These are phyloP conservation scores for Botrytis fabae DNA, from an alignment of 2,329 filamentous ascomycete genomes.

Conservation along the genomic window DNA sequence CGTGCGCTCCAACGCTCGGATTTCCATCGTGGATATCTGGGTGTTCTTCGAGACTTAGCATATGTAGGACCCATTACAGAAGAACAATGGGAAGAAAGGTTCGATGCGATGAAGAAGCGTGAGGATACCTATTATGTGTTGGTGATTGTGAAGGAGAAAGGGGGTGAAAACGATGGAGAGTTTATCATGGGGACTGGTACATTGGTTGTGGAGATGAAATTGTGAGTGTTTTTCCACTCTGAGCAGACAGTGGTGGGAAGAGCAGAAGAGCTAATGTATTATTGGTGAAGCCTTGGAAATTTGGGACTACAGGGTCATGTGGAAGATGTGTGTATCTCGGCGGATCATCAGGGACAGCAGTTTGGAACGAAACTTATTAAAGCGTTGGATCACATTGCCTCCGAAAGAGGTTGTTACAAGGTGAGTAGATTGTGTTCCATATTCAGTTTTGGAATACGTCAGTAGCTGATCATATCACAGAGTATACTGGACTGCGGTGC, in stretches of 20 bases:
- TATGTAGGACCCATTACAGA: slow-evolving; percentile 76
- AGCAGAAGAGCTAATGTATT: not conserved
- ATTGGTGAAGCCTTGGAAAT: slow-evolving; percentile 63
- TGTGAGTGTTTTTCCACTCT: slow-evolving; percentile 53
- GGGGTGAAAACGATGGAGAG: slow-evolving; percentile 61
- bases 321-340: slow-evolving; percentile 91
- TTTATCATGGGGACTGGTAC: slow-evolving; percentile 82
- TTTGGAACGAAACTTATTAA: slow-evolving; percentile 88
- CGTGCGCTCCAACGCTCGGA: slow-evolving; percentile 20
- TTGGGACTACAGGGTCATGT: slow-evolving; percentile 87
- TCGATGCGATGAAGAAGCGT: slow-evolving; percentile 67
- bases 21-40: slow-evolving; percentile 14
- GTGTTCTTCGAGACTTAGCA: slow-evolving; percentile 20
- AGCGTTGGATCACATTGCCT: slow-evolving; percentile 82
- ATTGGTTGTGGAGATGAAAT: slow-evolving; percentile 88
- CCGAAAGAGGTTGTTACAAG: slow-evolving; percentile 89
- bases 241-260: not conserved
- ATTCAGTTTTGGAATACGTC: too few relatives aligned
- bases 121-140: slow-evolving; percentile 78
- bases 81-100: slow-evolving; percentile 73
- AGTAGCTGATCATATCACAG: slow-evolving; percentile 45
- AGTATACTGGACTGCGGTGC: slow-evolving; percentile 95
- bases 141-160: slow-evolving; percentile 57
- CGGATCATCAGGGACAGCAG: slow-evolving; percentile 95
- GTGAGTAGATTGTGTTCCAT: slow-evolving; percentile 1